Conservation (phyloP, 495 filamentous ascomycete species). For the Neurospora sp. region DNA sequence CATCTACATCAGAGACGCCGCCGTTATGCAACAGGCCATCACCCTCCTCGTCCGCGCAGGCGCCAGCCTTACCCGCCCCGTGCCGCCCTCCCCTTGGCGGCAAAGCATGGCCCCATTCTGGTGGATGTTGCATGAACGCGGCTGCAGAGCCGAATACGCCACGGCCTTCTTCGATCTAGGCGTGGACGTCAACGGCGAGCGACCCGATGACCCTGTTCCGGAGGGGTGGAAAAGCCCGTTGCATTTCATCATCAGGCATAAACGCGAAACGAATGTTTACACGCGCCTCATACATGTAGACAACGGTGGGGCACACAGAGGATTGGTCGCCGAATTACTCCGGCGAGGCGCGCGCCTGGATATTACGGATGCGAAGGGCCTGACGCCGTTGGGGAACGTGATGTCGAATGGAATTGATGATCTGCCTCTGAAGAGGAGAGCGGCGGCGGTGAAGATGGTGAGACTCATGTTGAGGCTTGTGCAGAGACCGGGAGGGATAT, state of each 20-base stretch:
- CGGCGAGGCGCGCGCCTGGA: background rate
- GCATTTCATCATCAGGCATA: background rate
- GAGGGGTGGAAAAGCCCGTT: background rate
- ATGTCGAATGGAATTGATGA: background rate
- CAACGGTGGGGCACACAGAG: background rate
- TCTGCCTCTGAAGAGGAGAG: background rate
- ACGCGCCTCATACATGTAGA: too few relatives aligned
- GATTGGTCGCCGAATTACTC: background rate
- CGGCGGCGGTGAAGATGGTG: background rate
- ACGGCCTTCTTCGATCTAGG: background rate
- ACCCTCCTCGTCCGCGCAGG: background rate
- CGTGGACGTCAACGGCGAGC: background rate
- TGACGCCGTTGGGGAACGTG: background rate
- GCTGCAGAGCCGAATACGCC: background rate
- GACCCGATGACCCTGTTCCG: background rate
- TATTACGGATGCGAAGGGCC: background rate
- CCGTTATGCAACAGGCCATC: background rate
- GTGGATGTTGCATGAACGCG: background rate
- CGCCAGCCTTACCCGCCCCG: background rate
- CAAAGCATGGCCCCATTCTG: background rate
- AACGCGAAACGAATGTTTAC: too few relatives aligned
- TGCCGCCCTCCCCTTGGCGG: background rate
- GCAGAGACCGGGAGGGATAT: background rate
- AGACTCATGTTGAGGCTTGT: background rate
- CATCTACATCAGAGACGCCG: background rate